Evolutionary conservation across 345 rosid genomes (phyloP), one percentile per base, ranked within the genome.

Genomic region (Eucalyptus sp.): DNA sequence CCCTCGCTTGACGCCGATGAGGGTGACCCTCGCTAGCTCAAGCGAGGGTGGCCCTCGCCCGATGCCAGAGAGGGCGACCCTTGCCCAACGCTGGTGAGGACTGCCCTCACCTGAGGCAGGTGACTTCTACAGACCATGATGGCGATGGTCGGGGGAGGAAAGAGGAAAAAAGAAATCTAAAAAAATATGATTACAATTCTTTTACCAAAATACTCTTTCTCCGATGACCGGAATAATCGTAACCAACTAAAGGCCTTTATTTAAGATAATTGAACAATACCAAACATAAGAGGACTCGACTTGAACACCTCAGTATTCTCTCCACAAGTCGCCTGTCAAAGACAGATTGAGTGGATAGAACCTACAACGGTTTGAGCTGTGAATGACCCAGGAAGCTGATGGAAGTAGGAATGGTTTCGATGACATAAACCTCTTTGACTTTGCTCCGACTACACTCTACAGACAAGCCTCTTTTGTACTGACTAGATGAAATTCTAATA

Each of bases 131-230:
- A 5, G 5, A 1, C 50, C 50, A 49, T 4, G 50, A 49, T 0
- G 1, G 0, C 15, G 0, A 49, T 49, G 15, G 50, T 1, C 5
- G 0, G 1, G 5, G 15, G 50, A 49, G 15, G 50, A 0, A 49
- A 49, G 50, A 49, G 50, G 2, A 49, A 49, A 49, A 49, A 49
- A 48, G 10, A 48, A 37, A 37, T 37, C 37, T 37, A n/a, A 37
- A 37, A 37, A 37, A 37, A 37, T 37, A 37, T 37, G 37, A 37
- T 37, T 37, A 49, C 14, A 12, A 49, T 49, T 49, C 1, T 49
- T 12, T 49, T 49, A 49, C 14, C 13, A 48, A 48, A 48, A 48
- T 48, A 48, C 13, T 0, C 2, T 48, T 48, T 48, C 50, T 48
- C 13, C 0, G 2, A 48, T 48, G 2, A 49, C 5, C 5, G 0